Percentiles rank a stretch among this genome's conserved stretches.
Conservation (phyloP, 768 basidiomycete species). For the Lentinula sp. region DNA sequence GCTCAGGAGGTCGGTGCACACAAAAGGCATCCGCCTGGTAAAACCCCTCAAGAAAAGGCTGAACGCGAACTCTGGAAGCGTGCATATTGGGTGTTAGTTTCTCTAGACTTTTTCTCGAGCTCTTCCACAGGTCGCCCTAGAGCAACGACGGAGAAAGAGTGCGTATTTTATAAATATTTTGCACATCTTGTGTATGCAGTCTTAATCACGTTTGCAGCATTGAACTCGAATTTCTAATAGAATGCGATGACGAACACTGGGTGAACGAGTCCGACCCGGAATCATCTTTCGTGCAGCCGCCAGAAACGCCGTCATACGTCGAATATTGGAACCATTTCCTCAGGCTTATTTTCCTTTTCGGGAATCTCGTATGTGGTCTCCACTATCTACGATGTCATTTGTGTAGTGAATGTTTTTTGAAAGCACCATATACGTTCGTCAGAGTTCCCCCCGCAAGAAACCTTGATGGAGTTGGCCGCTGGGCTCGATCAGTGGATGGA, state of each 20-base stretch:
- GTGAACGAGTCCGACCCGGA: constrained; percentile 32
- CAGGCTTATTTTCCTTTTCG: constrained; percentile 45
- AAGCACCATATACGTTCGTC: not conserved
- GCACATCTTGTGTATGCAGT: not conserved
- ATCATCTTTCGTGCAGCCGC: constrained; percentile 47
- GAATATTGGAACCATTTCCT: constrained; percentile 40
- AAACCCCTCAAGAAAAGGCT: constrained; percentile 20
- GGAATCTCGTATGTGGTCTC: constrained; percentile 43
- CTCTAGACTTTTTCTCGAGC: constrained; percentile 16
- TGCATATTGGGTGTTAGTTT: constrained; percentile 36
- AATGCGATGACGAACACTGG: constrained; percentile 69
- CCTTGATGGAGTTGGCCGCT: constrained; percentile 58
- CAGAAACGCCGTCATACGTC: constrained; percentile 37
- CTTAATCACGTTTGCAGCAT: constrained; percentile 31
- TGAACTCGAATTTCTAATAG: constrained; percentile 54
- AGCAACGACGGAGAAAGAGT: constrained; percentile 56
- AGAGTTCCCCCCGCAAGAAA: constrained; percentile 31
- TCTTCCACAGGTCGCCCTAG: constrained; percentile 48
- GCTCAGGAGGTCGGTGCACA: constrained; percentile 59
- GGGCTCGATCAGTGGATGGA: constrained; percentile 59
- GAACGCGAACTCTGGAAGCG: constrained; percentile 62
- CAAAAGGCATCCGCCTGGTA: constrained; percentile 26
- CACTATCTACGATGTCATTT: constrained; percentile 32
- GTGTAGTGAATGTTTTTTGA: not conserved
- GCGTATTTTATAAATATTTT: constrained; percentile 13